Percentiles rank a stretch among this genome's conserved stretches.
Evolutionary conservation across 2,329 filamentous ascomycete genomes (phyloP).

Genomic region (Ceratocystis alfenasii): DNA sequence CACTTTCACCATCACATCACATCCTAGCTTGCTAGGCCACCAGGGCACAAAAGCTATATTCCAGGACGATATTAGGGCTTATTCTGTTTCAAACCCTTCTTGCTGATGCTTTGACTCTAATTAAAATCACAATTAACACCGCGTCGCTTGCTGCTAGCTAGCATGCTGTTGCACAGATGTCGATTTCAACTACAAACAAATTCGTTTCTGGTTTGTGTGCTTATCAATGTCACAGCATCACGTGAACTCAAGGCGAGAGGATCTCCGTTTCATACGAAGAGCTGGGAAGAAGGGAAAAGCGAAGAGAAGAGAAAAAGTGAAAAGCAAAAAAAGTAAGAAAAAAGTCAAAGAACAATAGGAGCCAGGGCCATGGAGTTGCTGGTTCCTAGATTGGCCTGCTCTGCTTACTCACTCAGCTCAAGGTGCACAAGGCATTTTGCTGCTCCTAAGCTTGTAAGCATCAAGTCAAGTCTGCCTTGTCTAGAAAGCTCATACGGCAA

Average conservation of each 20-base stretch:
- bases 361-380: no score
- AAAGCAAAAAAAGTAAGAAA: no score
- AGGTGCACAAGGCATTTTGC: not conserved
- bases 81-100: not conserved
- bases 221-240: not conserved
- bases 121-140: not conserved
- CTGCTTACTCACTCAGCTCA: not conserved
- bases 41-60: not conserved
- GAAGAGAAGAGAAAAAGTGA: no score
- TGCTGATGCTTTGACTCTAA: no score
- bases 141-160: not conserved
- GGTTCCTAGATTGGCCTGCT: no score
- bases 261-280: not conserved
- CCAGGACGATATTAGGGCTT: conserved; percentile 1
- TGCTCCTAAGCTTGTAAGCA: not conserved
- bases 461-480: not conserved
- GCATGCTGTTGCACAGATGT: not conserved
- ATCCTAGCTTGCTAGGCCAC: not conserved
- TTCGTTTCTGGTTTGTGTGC: not conserved
- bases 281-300: no score
- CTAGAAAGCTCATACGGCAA: not conserved
- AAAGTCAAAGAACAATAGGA: no score
- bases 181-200: not conserved
- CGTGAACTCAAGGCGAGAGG: not conserved
- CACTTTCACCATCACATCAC: not conserved